A percentile compares a stretch with the other conserved stretches of the same genome.
phyloP scores from a whole-genome alignment of 2,329 filamentous ascomycete genomes.

The Fusarium tanahbumbuense region DNA sequence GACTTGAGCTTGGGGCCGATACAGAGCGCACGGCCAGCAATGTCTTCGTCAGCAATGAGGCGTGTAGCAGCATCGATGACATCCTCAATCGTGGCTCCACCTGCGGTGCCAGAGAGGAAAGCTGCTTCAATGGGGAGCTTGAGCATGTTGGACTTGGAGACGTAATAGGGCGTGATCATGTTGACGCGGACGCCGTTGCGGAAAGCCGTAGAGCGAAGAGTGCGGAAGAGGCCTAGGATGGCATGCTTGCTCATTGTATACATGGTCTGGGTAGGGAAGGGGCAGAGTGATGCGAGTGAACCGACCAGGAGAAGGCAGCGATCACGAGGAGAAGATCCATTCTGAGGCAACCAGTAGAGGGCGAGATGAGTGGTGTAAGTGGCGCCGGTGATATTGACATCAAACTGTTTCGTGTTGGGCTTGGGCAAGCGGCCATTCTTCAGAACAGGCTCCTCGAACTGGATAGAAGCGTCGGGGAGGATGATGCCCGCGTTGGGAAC shows the following conservation, averaged over 20 bases:
- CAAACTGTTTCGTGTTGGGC: constrained; percentile 65
- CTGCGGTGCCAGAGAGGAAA: constrained; percentile 65
- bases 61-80: constrained; percentile 73
- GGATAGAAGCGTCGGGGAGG: constrained; percentile 43
- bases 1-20: constrained; percentile 65
- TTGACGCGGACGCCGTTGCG: constrained; percentile 69
- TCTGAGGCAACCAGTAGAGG: constrained; percentile 56
- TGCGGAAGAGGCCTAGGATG: constrained; percentile 72
- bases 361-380: constrained; percentile 74
- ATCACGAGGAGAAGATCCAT: constrained; percentile 53
- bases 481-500: constrained; percentile 75
- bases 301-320: constrained; percentile 72
- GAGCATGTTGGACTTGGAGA: constrained; percentile 68
- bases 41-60: constrained; percentile 67
- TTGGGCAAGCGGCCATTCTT: constrained; percentile 55
- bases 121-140: constrained; percentile 59
- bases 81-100: constrained; percentile 64
- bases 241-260: constrained; percentile 75
- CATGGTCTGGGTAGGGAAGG: constrained; percentile 59
- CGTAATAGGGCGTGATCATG: constrained; percentile 75
- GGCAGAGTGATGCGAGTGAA: constrained; percentile 67
- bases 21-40: constrained; percentile 67
- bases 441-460: constrained; percentile 61
- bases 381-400: constrained; percentile 73
- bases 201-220: constrained; percentile 62